phyloP scores from a whole-genome alignment of 2,329 filamentous ascomycete genomes.

The Daldinia eschscholtzii region DNA sequence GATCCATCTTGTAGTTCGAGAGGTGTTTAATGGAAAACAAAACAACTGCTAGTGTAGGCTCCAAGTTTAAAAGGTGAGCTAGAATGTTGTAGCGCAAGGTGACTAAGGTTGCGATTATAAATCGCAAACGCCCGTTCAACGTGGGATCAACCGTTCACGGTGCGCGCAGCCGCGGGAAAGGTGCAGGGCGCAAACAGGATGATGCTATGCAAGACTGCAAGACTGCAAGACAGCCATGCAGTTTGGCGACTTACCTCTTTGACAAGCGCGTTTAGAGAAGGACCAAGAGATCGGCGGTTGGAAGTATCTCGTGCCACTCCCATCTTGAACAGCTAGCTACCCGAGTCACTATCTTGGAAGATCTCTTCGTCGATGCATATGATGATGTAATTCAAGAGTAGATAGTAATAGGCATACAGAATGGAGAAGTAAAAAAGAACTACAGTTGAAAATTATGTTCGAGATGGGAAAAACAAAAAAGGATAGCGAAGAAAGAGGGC shows the following conservation, averaged over 20 bases:
- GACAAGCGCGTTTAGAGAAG: constrained; percentile 71
- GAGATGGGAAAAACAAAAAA: background rate
- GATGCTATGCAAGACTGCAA: constrained; percentile 21
- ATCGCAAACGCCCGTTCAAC: constrained; percentile 28
- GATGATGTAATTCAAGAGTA: constrained; percentile 36
- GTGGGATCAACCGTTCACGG: constrained; percentile 19
- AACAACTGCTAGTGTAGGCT: background rate
- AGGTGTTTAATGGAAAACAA: constrained; percentile 2
- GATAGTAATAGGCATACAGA: constrained; percentile 5
- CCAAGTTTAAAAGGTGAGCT: constrained; percentile 7
- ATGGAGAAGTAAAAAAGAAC: constrained; percentile 11
- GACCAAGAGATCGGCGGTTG: constrained; percentile 76
- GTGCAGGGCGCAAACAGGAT: constrained; percentile 37
- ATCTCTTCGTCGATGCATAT: constrained; percentile 46
- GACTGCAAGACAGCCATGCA: constrained; percentile 16
- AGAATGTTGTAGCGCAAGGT: constrained; percentile 26
- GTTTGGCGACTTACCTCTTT: constrained; percentile 70
- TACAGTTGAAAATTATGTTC: background rate
- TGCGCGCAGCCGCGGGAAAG: constrained; percentile 25
- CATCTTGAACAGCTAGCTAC: constrained; percentile 48
- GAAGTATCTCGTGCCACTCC: constrained; percentile 62
- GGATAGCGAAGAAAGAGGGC: background rate
- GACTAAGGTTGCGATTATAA: constrained; percentile 11
- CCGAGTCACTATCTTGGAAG: constrained; percentile 43
- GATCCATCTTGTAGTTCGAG: constrained; percentile 38